These are phyloP conservation scores for Bonnemaisonia californica DNA, from an alignment of 31 red algal genomes.

Conservation along the genomic window DNA sequence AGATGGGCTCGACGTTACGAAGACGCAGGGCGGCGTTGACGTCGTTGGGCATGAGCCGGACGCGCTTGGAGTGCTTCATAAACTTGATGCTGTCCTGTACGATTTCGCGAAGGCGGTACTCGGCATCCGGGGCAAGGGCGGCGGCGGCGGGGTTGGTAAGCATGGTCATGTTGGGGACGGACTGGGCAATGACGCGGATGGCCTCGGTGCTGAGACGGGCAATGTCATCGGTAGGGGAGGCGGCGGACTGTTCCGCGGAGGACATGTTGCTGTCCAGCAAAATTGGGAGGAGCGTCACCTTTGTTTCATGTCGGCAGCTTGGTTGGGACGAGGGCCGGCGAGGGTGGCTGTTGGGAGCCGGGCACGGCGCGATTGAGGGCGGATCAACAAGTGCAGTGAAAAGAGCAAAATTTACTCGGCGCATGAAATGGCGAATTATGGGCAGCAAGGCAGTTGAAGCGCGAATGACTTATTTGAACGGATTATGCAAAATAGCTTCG, in stretches of 20 bases:
- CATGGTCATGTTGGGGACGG: slow-evolving; percentile 28
- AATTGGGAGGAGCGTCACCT: not conserved
- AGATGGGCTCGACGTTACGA: slow-evolving; percentile 81
- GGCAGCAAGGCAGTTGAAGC: no score
- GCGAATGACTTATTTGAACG: no score
- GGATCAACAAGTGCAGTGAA: not conserved
- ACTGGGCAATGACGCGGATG: slow-evolving; percentile 71
- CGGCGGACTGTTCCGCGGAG: not conserved
- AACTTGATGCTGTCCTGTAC: slow-evolving; percentile 94
- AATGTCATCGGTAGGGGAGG: not conserved
- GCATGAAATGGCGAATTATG: no score
- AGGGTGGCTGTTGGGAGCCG: not conserved
- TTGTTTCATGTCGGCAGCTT: not conserved
- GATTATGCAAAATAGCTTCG: no score
- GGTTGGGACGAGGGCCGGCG: not conserved
- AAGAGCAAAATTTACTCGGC: not conserved
- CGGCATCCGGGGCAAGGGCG: slow-evolving; percentile 73
- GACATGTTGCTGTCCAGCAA: not conserved
- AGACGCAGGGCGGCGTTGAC: slow-evolving; percentile 81
- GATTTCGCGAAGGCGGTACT: slow-evolving; percentile 87
- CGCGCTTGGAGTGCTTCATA: slow-evolving; percentile 93
- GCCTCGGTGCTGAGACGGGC: slow-evolving; percentile 26
- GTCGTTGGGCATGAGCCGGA: slow-evolving; percentile 56
- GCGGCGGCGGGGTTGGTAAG: slow-evolving; percentile 40
- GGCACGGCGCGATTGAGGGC: not conserved